Evolutionary conservation across 108 stramenopile genomes (phyloP).

Genomic region (Bacterosira constricta): DNA sequence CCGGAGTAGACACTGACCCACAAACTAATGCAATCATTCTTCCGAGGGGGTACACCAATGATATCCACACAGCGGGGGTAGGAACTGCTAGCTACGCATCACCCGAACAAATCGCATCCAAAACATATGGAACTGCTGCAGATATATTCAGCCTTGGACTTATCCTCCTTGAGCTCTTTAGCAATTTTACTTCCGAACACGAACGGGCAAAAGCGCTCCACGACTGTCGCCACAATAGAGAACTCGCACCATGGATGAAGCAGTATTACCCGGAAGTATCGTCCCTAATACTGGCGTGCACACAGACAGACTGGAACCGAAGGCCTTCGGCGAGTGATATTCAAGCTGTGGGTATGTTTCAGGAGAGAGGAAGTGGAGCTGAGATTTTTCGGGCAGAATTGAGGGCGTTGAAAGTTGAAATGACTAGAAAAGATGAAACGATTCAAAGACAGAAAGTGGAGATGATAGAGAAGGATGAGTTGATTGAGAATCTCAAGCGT

Average conservation of each 20-base stretch:
- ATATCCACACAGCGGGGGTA: constrained; percentile 77
- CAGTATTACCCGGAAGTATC: constrained; percentile 60
- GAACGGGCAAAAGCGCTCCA: constrained; percentile 82
- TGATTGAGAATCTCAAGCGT: constrained; percentile 34
- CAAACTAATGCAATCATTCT: constrained; percentile 14
- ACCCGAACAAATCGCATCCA: constrained; percentile 84
- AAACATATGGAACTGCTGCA: constrained; percentile 82
- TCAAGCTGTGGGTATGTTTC: constrained; percentile 35
- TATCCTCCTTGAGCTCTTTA: constrained; percentile 92
- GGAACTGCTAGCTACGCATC: constrained; percentile 96
- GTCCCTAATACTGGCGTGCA: constrained; percentile 65
- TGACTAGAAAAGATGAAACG: constrained; percentile 23
- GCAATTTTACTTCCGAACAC: constrained; percentile 86
- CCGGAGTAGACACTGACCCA: constrained; percentile 14
- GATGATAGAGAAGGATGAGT: constrained; percentile 49
- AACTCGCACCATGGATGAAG: constrained; percentile 54
- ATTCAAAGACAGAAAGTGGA: constrained; percentile 36
- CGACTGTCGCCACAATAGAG: constrained; percentile 57
- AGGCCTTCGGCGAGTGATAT: constrained; percentile 71
- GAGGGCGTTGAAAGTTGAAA: constrained; percentile 34
- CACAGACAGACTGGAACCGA: constrained; percentile 48
- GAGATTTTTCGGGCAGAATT: constrained; percentile 38
- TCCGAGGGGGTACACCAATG: constrained; percentile 3
- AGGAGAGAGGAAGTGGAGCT: constrained; percentile 29
- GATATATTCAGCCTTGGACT: constrained; percentile 95